These are phyloP conservation scores for Odonthalia washingtoniensis DNA, from an alignment of 31 red algal genomes.

Conservation along the genomic window DNA sequence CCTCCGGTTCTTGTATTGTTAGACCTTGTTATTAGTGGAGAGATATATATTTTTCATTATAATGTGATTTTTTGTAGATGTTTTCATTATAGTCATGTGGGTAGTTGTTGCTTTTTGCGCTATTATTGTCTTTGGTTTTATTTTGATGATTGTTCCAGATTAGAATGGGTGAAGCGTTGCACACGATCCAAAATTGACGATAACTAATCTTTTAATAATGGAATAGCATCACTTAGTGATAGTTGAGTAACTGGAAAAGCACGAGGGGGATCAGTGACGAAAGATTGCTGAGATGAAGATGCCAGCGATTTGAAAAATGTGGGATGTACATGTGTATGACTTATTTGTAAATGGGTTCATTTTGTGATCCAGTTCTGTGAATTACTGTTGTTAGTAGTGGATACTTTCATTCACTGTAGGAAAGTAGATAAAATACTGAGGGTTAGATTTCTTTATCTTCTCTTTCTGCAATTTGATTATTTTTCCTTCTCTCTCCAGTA, in stretches of 20 bases:
- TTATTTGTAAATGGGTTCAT: constrained; percentile 50
- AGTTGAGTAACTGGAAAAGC: constrained; percentile 52
- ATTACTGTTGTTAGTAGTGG: neutral
- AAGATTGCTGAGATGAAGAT: neutral
- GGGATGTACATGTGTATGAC: constrained; percentile 44
- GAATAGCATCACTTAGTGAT: constrained; percentile 30
- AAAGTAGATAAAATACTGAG: neutral
- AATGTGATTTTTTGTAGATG: no score
- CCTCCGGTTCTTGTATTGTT: no score
- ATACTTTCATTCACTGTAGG: neutral
- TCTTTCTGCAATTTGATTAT: no score
- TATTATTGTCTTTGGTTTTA: no score
- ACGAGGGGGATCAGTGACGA: neutral
- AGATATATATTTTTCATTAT: no score
- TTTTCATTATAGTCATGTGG: no score
- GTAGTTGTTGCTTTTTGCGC: no score
- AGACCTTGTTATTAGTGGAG: no score
- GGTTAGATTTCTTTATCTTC: constrained; percentile 13
- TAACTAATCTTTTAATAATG: constrained; percentile 34
- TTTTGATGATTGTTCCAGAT: no score
- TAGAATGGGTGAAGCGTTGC: constrained; percentile 44
- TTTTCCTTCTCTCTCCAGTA: neutral
- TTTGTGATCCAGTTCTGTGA: constrained; percentile 45
- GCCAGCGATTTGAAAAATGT: constrained; percentile 45
- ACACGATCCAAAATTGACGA: constrained; percentile 34